Percentiles rank a stretch among this genome's conserved stretches.
Conservation (phyloP, 305 asterid genomes). For the Euphrasia arctica region DNA sequence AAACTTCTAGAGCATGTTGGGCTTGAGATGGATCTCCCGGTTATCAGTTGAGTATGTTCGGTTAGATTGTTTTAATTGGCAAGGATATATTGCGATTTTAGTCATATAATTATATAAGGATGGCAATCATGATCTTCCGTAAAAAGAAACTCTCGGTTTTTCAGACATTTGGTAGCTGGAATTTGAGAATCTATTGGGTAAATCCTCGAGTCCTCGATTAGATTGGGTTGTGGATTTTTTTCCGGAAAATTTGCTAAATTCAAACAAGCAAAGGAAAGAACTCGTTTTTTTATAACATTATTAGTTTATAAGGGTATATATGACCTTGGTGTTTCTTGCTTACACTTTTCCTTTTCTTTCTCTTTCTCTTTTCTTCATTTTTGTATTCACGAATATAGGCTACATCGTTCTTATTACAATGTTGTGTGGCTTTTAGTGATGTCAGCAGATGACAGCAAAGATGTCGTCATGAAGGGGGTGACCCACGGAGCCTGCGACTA, state of each 20-base stretch:
- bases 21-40: slow-evolving; percentile 3
- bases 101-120: not conserved
- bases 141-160: too few species aligned
- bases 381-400: too few species aligned
- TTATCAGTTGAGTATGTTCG: slow-evolving; percentile 4
- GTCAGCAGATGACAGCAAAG: slow-evolving; percentile 9
- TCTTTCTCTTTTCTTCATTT: too few species aligned
- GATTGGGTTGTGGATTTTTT: too few species aligned
- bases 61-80: not conserved
- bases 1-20: slow-evolving; percentile 12
- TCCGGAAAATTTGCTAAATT: too few species aligned
- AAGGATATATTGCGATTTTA: not conserved
- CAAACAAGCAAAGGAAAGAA: too few species aligned
- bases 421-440: slow-evolving; percentile 3
- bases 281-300: too few species aligned
- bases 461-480: slow-evolving; percentile 6
- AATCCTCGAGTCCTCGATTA: too few species aligned
- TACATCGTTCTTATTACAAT: not conserved
- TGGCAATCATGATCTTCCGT: too few species aligned
- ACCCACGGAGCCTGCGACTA: slow-evolving; percentile 11
- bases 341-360: not conserved
- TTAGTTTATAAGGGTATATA: too few species aligned
- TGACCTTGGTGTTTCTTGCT: not conserved
- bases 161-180: too few species aligned
- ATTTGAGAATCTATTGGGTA: too few species aligned